These are phyloP conservation scores for Aspergillus glaucus DNA, from an alignment of 2,329 filamentous ascomycete species.

Conservation along the genomic window DNA sequence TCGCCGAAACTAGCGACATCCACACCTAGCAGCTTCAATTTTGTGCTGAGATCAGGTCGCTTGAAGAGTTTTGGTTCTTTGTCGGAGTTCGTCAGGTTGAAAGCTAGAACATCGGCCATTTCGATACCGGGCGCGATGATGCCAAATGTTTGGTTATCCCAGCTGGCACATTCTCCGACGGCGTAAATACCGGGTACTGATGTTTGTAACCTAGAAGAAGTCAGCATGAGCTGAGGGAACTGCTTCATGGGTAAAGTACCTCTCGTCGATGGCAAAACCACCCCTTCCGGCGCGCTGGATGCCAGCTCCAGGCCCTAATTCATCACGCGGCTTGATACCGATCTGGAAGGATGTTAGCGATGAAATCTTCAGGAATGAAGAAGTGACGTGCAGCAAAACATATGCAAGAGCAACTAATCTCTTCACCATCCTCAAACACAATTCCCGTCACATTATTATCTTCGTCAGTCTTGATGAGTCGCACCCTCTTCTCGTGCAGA, in stretches of 20 bases:
- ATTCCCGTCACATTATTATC: conserved; percentile 66
- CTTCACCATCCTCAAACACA: conserved; percentile 72
- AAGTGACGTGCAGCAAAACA: conserved; percentile 63
- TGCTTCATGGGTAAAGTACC: conserved; percentile 8
- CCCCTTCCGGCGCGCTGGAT: conserved; percentile 67
- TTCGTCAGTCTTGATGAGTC: conserved; percentile 61
- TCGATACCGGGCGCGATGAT: conserved; percentile 85
- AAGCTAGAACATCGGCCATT: conserved; percentile 86
- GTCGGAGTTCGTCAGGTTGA: conserved; percentile 77
- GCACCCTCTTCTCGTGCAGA: conserved; percentile 68
- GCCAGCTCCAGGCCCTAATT: conserved; percentile 62
- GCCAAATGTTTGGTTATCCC: conserved; percentile 79
- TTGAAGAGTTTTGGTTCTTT: conserved; percentile 68
- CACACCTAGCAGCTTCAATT: conserved; percentile 81
- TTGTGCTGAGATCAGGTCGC: conserved; percentile 80
- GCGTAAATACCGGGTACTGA: conserved; percentile 71
- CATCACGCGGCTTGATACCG: conserved; percentile 74
- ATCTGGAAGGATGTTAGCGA: conserved; percentile 44
- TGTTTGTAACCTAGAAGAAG: conserved; percentile 51
- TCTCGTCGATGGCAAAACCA: conserved; percentile 57
- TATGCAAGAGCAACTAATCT: conserved; percentile 70
- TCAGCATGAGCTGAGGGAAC: not conserved
- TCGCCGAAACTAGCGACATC: conserved; percentile 92
- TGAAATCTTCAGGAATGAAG: not conserved
- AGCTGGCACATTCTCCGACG: conserved; percentile 86